Evolutionary conservation across 495 filamentous ascomycete genomes (phyloP).

Genomic region (Penicillium cosmopolitanum): DNA sequence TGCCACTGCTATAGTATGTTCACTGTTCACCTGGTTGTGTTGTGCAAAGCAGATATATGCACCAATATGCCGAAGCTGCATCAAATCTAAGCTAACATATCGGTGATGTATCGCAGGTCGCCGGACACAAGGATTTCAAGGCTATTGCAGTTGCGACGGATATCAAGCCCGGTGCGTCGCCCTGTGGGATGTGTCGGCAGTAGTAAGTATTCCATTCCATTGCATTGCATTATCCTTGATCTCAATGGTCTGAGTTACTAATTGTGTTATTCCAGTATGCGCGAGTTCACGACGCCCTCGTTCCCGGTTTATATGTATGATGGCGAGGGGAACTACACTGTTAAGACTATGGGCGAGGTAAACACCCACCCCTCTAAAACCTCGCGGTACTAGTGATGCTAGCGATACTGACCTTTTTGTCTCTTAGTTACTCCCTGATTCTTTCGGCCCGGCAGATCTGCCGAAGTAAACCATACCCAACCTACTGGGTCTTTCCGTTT

Average conservation of each 20-base stretch:
- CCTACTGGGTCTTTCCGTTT: no score
- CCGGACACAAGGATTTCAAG: conserved; percentile 71
- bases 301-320: conserved; percentile 94
- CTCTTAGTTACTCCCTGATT: conserved; percentile 70
- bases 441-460: conserved; percentile 68
- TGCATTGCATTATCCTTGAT: not conserved
- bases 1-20: conserved; percentile 71
- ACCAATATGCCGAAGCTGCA: not conserved
- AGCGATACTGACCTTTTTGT: not conserved
- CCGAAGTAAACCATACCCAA: not conserved
- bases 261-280: conserved; percentile 53
- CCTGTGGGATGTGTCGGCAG: conserved; percentile 69
- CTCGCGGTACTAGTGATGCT: no score
- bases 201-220: conserved; percentile 30
- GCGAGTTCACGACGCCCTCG: conserved; percentile 70
- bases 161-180: conserved; percentile 69
- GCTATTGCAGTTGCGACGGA: conserved; percentile 89
- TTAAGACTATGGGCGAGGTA: conserved; percentile 78
- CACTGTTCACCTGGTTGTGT: not conserved
- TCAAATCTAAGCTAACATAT: not conserved
- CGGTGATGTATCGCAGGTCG: conserved; percentile 34
- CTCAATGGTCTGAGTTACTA: no score
- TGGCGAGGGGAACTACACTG: conserved; percentile 64
- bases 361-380: not conserved
- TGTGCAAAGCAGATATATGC: not conserved